Evolutionary conservation across 2,329 filamentous ascomycete species (phyloP).

Genomic region (Sclerotinia subarctica): DNA sequence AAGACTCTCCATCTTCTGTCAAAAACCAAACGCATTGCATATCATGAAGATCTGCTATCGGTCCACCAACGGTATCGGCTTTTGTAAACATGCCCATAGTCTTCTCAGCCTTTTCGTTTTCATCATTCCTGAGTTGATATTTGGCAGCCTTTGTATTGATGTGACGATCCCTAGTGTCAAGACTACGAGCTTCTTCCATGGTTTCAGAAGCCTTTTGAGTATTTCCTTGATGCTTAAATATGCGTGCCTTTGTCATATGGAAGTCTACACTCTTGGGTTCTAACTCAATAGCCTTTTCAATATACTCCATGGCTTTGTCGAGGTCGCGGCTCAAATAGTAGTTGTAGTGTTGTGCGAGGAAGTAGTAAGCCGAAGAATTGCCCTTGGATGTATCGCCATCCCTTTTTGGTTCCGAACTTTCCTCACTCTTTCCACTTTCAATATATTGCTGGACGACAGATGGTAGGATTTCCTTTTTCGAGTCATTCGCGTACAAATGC

Average conservation of each 20-base stretch:
- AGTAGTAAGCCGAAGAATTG: slow-evolving; percentile 80
- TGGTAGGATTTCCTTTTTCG: slow-evolving; percentile 75
- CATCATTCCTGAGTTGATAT: slow-evolving; percentile 89
- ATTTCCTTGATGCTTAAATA: slow-evolving; percentile 88
- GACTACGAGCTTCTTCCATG: slow-evolving; percentile 81
- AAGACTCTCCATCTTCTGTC: slow-evolving; percentile 90
- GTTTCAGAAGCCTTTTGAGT: slow-evolving; percentile 73
- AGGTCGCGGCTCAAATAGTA: slow-evolving; percentile 85
- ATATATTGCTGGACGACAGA: slow-evolving; percentile 77
- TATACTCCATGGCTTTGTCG: slow-evolving; percentile 73
- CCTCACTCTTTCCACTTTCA: slow-evolving; percentile 49
- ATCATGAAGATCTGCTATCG: slow-evolving; percentile 85
- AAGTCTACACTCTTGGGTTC: slow-evolving; percentile 83
- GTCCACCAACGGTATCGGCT: slow-evolving; percentile 82
- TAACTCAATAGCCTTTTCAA: slow-evolving; percentile 78
- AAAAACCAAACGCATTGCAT: slow-evolving; percentile 99
- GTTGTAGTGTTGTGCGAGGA: slow-evolving; percentile 95
- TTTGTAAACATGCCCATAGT: slow-evolving; percentile 94
- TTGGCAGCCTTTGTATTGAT: slow-evolving; percentile 99
- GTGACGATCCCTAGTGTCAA: slow-evolving; percentile 89
- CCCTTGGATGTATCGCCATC: slow-evolving; percentile 57
- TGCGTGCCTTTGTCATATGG: slow-evolving; percentile 90
- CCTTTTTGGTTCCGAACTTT: slow-evolving; percentile 43
- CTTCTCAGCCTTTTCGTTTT: slow-evolving; percentile 79
- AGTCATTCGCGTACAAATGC: slow-evolving; percentile 75